Conservation (phyloP, 768 basidiomycete species). For the Rhizopogon rudus region DNA sequence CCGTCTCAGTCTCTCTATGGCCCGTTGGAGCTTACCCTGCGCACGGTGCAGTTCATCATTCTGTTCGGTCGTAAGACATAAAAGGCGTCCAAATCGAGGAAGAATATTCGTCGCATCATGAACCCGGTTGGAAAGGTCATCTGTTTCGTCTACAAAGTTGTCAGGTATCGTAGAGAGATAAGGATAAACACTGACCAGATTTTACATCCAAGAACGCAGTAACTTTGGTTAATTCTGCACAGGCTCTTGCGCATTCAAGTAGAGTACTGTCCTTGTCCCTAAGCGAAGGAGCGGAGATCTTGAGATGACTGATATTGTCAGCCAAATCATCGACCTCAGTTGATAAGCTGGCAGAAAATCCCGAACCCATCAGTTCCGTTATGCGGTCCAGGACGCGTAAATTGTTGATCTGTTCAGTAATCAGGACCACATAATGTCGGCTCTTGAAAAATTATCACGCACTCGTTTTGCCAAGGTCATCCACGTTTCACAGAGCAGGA, state of each 20-base stretch:
- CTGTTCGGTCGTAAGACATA: conserved; percentile 1
- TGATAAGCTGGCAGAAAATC: neutral
- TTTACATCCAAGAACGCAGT: conserved; percentile 29
- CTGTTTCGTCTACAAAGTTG: conserved; percentile 1
- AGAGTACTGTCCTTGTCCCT: conserved; percentile 12
- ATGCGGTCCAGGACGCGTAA: conserved; percentile 44
- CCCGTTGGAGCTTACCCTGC: conserved; percentile 52
- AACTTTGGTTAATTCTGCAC: conserved; percentile 39
- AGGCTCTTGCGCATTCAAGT: conserved; percentile 36
- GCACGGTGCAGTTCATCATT: conserved; percentile 35
- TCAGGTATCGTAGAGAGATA: neutral
- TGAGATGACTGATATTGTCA: conserved; percentile 14
- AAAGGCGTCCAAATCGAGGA: conserved; percentile 13
- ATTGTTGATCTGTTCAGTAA: conserved; percentile 39
- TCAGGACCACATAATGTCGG: neutral
- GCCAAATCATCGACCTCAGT: conserved; percentile 14
- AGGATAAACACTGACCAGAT: neutral
- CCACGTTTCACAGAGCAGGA: conserved; percentile 70
- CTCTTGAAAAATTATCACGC: conserved; percentile 8
- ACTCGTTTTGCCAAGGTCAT: conserved; percentile 63
- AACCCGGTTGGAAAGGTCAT: conserved; percentile 14
- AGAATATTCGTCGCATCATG: conserved; percentile 14
- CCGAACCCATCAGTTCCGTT: conserved; percentile 31
- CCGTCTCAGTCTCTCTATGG: conserved; percentile 55
- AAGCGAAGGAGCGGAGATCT: neutral